These are phyloP conservation scores for Leptosphaerulina australis DNA, from an alignment of 2,329 filamentous ascomycete species.

Conservation along the genomic window DNA sequence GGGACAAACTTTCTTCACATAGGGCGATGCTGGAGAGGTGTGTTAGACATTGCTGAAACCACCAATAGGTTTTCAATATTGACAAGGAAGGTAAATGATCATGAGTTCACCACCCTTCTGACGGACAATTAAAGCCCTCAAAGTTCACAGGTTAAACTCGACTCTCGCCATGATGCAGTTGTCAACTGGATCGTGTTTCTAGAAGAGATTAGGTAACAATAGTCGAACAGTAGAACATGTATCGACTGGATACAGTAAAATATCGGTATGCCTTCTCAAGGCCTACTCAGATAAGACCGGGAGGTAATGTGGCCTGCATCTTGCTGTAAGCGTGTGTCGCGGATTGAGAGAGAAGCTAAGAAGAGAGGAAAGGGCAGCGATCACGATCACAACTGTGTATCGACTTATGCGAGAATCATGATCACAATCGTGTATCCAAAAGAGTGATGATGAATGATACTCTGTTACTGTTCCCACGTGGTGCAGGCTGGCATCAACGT, in stretches of 20 bases:
- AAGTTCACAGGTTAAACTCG: slow-evolving; percentile 41
- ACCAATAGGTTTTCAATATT: slow-evolving; percentile 40
- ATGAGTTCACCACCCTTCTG: slow-evolving; percentile 40
- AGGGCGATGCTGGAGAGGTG: slow-evolving; percentile 46
- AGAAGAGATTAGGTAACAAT: slow-evolving; percentile 43
- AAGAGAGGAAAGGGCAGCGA: too few relatives aligned
- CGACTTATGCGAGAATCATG: too few relatives aligned
- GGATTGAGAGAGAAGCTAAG: too few relatives aligned
- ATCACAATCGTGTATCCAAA: too few relatives aligned
- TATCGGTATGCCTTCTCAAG: too few relatives aligned
- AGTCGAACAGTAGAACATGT: slow-evolving; percentile 45
- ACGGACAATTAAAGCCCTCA: slow-evolving; percentile 41
- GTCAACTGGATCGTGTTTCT: slow-evolving; percentile 50
- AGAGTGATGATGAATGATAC: too few relatives aligned
- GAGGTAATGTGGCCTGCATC: too few relatives aligned
- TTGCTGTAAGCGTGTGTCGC: too few relatives aligned
- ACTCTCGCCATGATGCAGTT: slow-evolving; percentile 45
- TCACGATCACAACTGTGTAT: too few relatives aligned
- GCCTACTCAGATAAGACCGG: too few relatives aligned
- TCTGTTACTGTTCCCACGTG: too few relatives aligned
- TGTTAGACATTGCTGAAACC: slow-evolving; percentile 42
- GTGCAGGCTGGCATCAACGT: too few relatives aligned
- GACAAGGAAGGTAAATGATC: slow-evolving; percentile 39
- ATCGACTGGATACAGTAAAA: slow-evolving; percentile 52
- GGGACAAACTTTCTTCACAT: slow-evolving; percentile 33